A percentile compares a stretch with the other conserved stretches of the same genome.
These are phyloP conservation scores for Aciculosporium take DNA, from an alignment of 2,329 filamentous ascomycete genomes.

Conservation along the genomic window DNA sequence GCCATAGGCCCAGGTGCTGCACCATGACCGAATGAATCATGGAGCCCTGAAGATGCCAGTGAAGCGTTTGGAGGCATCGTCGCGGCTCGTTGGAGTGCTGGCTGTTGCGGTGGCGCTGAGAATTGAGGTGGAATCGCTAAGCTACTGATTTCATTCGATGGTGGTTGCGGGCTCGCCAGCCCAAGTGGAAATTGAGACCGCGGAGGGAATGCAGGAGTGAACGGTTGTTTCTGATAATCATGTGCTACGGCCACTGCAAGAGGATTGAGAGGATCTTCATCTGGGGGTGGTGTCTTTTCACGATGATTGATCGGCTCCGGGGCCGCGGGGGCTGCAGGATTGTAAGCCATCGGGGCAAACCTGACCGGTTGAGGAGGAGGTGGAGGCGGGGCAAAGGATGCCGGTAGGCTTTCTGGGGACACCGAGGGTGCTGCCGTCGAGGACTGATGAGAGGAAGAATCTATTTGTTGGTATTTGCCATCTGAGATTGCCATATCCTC, in stretches of 20 bases:
- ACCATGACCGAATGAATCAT: constrained; percentile 24
- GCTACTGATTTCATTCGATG: constrained; percentile 6
- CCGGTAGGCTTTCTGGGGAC: constrained; percentile 10
- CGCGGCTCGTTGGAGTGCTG: constrained; percentile 30
- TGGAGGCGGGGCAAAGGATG: constrained; percentile 8
- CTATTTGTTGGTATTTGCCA: constrained; percentile 27
- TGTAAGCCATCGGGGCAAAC: constrained; percentile 58
- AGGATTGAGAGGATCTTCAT: constrained; percentile 46
- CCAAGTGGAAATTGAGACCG: constrained; percentile 27
- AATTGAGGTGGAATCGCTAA: constrained; percentile 26
- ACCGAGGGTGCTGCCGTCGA: constrained; percentile 3
- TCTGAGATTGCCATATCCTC: constrained; percentile 57
- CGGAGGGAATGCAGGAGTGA: constrained; percentile 37
- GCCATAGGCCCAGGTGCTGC: constrained; percentile 27
- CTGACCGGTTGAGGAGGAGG: constrained; percentile 20
- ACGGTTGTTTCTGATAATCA: constrained; percentile 39
- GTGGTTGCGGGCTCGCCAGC: constrained; percentile 25
- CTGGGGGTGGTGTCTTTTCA: constrained; percentile 68
- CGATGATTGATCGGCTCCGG: constrained; percentile 58
- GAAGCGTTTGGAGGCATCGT: constrained; percentile 33
- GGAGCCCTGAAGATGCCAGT: constrained; percentile 11
- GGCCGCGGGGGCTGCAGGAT: constrained; percentile 62
- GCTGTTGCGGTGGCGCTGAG: constrained; percentile 24
- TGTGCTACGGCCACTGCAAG: constrained; percentile 42
- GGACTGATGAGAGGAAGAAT: constrained; percentile 10